phyloP scores from a whole-genome alignment of 1,284 basidiomycete genomes.

The Peniophora sp. region DNA sequence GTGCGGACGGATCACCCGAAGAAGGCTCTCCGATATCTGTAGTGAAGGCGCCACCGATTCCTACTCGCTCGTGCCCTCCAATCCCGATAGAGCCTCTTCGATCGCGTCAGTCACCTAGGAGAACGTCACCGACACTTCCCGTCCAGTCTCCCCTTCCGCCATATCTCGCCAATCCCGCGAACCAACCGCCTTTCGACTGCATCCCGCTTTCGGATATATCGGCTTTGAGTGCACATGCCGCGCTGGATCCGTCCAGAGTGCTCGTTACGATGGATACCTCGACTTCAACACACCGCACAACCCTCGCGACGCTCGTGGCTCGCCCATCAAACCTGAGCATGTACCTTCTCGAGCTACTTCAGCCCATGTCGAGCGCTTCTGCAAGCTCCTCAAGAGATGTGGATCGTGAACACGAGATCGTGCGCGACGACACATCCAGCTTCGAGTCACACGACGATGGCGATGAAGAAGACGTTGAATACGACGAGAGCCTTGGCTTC shows the following conservation, averaged over 20 bases:
- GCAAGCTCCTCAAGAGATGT: too few relatives aligned
- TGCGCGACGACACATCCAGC: conserved; percentile 8
- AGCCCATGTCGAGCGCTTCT: conserved; percentile 16
- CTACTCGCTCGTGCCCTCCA: conserved; percentile 14
- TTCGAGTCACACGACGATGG: conserved; percentile 22
- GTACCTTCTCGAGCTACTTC: conserved; percentile 43
- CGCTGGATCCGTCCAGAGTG: conserved; percentile 47
- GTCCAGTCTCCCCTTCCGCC: conserved; percentile 16
- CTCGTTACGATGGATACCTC: conserved; percentile 68
- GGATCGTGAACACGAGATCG: too few relatives aligned
- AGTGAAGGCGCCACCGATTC: conserved; percentile 11
- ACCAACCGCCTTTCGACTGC: conserved; percentile 50
- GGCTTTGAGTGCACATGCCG: conserved; percentile 28
- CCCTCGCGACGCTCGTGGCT: conserved; percentile 55
- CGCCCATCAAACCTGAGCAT: conserved; percentile 54
- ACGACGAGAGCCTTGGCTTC: conserved; percentile 19
- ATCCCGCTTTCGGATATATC: conserved; percentile 50
- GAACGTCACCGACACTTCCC: conserved; percentile 18
- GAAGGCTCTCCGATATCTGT: too few relatives aligned
- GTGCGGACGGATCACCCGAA: too few relatives aligned
- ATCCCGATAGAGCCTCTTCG: conserved; percentile 24
- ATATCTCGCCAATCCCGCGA: conserved; percentile 17
- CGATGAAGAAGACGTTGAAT: conserved; percentile 37
- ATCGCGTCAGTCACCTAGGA: conserved; percentile 21
- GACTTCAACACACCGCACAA: conserved; percentile 54